Evolutionary conservation across 441 rosid species (phyloP).

Genomic region (Erodium chrysanthum): DNA sequence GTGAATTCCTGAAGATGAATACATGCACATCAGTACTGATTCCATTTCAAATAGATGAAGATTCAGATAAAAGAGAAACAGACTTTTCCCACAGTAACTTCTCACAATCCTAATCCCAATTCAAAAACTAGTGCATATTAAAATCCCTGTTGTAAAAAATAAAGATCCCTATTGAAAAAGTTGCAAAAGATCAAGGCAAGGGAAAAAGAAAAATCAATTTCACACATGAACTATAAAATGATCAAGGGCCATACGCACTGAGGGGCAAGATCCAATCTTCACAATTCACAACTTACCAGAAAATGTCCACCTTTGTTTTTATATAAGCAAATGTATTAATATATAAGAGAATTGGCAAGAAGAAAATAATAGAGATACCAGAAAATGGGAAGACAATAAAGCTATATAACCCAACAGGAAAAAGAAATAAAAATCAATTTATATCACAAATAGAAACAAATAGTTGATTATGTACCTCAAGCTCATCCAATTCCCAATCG

Average conservation of each 20-base stretch:
- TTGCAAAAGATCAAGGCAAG: background rate
- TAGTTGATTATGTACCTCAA: slow-evolving; percentile 47
- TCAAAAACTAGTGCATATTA: background rate
- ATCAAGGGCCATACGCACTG: background rate
- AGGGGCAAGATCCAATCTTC: no score
- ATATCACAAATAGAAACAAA: slow-evolving; percentile 4
- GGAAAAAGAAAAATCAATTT: background rate
- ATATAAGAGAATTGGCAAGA: no score
- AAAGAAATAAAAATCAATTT: background rate
- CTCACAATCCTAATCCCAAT: background rate
- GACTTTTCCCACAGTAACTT: background rate
- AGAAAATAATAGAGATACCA: no score
- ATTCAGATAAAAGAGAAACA: background rate
- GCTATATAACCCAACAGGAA: background rate
- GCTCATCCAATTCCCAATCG: slow-evolving; percentile 83
- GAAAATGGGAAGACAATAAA: no score
- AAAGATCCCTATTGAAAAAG: background rate
- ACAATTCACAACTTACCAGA: no score
- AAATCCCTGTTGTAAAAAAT: background rate
- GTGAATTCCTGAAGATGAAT: slow-evolving; percentile 48
- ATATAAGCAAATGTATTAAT: no score
- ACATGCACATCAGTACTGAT: slow-evolving; percentile 14
- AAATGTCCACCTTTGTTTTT: background rate
- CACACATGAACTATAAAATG: background rate
- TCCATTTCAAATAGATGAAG: background rate